phyloP scores from a whole-genome alignment of 108 stramenopile genomes.

The Cyclotella kingstonii region DNA sequence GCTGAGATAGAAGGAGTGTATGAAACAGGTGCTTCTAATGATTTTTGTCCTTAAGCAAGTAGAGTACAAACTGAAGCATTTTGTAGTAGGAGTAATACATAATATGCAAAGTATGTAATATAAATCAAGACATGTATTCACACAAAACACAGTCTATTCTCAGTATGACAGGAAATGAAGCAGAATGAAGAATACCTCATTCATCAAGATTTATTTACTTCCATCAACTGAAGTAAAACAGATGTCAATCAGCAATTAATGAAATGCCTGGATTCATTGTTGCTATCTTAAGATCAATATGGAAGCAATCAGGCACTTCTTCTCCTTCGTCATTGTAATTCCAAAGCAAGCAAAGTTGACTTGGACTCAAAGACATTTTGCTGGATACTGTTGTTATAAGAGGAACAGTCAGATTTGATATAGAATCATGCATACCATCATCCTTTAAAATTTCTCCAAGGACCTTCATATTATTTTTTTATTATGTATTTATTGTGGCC shows the following conservation, averaged over 20 bases:
- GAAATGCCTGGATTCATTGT: conserved; percentile 65
- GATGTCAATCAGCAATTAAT: conserved; percentile 5
- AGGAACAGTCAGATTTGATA: conserved; percentile 63
- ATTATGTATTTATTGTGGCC: conserved; percentile 81
- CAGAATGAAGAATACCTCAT: conserved; percentile 9
- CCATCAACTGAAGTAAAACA: background rate
- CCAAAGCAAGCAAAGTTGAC: conserved; percentile 70
- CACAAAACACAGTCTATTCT: too few species aligned
- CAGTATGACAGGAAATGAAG: conserved; percentile 81
- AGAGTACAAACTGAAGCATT: too few species aligned
- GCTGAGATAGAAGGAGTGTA: too few species aligned
- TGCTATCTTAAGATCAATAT: conserved; percentile 63
- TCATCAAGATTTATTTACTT: background rate
- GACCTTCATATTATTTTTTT: conserved; percentile 76
- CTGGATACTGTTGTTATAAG: conserved; percentile 63
- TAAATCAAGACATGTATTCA: too few species aligned
- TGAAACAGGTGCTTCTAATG: too few species aligned
- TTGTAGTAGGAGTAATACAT: too few species aligned
- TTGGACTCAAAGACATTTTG: conserved; percentile 79
- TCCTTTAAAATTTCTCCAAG: conserved; percentile 69
- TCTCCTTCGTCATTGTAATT: conserved; percentile 85
- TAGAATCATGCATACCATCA: conserved; percentile 72
- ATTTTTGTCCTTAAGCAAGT: too few species aligned
- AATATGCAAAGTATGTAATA: too few species aligned
- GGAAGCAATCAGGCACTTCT: conserved; percentile 74